A percentile compares a stretch with the other conserved stretches of the same genome.
phyloP scores from a whole-genome alignment of 2,329 filamentous ascomycete genomes.

The Fusarium camptoceras region DNA sequence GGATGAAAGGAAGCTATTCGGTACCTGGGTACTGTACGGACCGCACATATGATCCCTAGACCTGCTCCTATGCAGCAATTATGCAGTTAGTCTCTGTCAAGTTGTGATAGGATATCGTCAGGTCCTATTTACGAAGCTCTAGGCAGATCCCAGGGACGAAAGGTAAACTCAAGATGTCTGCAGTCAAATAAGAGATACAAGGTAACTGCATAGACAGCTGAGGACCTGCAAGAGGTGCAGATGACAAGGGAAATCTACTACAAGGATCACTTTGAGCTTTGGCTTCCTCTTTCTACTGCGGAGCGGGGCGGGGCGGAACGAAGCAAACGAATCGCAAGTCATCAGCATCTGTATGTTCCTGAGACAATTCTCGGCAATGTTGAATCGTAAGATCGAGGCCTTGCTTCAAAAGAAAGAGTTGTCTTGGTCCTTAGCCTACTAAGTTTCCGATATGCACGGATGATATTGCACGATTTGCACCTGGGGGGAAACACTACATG shows the following conservation, averaged over 20 bases:
- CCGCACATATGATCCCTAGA: background rate
- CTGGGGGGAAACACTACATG: slow-evolving; percentile 36
- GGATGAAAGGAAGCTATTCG: background rate
- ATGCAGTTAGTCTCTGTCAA: background rate
- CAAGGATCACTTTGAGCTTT: background rate
- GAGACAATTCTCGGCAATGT: slow-evolving; percentile 8
- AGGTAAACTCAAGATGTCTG: background rate
- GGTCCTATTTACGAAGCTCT: background rate
- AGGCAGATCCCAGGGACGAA: slow-evolving; percentile 8
- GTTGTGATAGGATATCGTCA: background rate
- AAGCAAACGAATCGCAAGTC: background rate
- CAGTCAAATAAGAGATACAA: background rate
- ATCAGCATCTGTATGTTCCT: slow-evolving; percentile 1
- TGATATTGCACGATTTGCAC: slow-evolving; percentile 17
- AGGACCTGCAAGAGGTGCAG: slow-evolving; percentile 8
- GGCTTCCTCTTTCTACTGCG: slow-evolving; percentile 20
- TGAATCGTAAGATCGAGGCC: background rate
- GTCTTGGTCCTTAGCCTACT: slow-evolving; percentile 15
- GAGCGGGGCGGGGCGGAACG: slow-evolving; percentile 37
- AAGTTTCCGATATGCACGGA: slow-evolving; percentile 17
- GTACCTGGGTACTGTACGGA: background rate
- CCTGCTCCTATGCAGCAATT: background rate
- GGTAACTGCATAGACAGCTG: slow-evolving; percentile 8
- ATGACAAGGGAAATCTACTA: slow-evolving; percentile 10
- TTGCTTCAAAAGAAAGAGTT: background rate